Percentiles rank a stretch among this genome's conserved stretches.
phyloP scores from a whole-genome alignment of 805 yeast genomes.

The Zygosaccharomyces kombuchaensis region DNA sequence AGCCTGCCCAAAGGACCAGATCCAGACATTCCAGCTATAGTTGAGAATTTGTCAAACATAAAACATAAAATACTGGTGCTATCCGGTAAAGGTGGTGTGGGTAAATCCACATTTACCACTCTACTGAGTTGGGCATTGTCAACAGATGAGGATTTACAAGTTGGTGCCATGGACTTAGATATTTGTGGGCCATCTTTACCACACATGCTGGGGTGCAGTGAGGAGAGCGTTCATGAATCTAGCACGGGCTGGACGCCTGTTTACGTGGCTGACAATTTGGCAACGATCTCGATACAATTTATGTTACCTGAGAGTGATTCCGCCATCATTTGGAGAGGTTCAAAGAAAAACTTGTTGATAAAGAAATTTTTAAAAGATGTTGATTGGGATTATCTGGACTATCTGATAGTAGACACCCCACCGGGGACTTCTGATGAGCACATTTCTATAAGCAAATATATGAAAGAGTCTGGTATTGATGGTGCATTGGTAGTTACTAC shows the following conservation, averaged over 20 bases:
- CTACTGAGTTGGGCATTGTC: slow-evolving; percentile 97
- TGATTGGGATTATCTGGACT: slow-evolving; percentile 82
- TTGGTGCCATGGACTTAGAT: slow-evolving; percentile 96
- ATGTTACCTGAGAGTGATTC: slow-evolving; percentile 91
- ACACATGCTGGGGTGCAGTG: slow-evolving; percentile 85
- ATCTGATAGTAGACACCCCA: slow-evolving; percentile 89
- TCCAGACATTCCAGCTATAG: slow-evolving; percentile 79
- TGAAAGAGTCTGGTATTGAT: slow-evolving; percentile 87
- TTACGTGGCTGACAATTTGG: slow-evolving; percentile 89
- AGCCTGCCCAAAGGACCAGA: slow-evolving; percentile 91
- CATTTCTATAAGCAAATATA: slow-evolving; percentile 77
- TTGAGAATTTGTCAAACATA: slow-evolving; percentile 55
- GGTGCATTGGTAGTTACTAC: slow-evolving; percentile 95
- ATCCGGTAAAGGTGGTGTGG: slow-evolving; percentile 93
- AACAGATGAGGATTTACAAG: slow-evolving; percentile 70
- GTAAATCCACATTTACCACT: slow-evolving; percentile 92
- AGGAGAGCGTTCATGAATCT: slow-evolving; percentile 82
- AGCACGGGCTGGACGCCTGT: slow-evolving; percentile 96
- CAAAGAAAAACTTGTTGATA: slow-evolving; percentile 89
- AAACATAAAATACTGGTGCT: slow-evolving; percentile 80
- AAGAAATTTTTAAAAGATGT: slow-evolving; percentile 93
- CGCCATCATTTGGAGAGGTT: slow-evolving; percentile 96
- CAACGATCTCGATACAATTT: slow-evolving; percentile 91
- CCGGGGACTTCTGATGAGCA: slow-evolving; percentile 99
- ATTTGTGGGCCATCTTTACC: slow-evolving; percentile 98